These are phyloP conservation scores for Microdochium bolleyi DNA, from an alignment of 2,329 filamentous ascomycete genomes.

Conservation along the genomic window DNA sequence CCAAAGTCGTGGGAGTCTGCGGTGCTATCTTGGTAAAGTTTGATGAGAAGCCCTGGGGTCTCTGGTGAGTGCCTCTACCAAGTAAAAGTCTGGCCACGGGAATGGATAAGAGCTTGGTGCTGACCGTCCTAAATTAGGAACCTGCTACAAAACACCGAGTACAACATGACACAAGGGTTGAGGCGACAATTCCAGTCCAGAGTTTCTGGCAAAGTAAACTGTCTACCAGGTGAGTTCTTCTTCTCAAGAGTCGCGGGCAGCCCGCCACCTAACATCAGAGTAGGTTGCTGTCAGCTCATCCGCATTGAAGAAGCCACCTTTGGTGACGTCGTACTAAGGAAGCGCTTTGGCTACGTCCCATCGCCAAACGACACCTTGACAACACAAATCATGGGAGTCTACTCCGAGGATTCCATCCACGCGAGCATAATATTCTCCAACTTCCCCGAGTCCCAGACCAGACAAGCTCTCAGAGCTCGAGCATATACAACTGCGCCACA, in stretches of 20 bases:
- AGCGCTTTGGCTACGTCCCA: constrained; percentile 39
- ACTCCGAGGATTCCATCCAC: constrained; percentile 41
- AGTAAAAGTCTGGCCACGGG: too few species aligned
- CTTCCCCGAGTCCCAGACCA: constrained; percentile 32
- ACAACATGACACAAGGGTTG: constrained; percentile 37
- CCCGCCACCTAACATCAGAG: too few species aligned
- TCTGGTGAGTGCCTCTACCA: constrained; percentile 33
- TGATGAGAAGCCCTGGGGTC: constrained; percentile 27
- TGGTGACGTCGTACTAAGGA: constrained; percentile 34
- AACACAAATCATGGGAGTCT: constrained; percentile 38
- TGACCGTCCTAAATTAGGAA: too few species aligned
- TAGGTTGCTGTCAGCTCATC: constrained; percentile 39
- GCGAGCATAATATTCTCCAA: constrained; percentile 38
- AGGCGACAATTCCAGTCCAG: constrained; percentile 40
- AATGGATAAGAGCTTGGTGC: too few species aligned
- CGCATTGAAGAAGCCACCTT: constrained; percentile 40
- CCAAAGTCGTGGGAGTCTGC: constrained; percentile 35
- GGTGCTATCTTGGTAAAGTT: constrained; percentile 41
- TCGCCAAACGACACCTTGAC: constrained; percentile 39
- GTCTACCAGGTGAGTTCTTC: constrained; percentile 28
- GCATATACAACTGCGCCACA: constrained; percentile 38
- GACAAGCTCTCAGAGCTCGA: constrained; percentile 36
- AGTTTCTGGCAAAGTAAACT: constrained; percentile 40
- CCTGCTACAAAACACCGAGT: constrained; percentile 23
- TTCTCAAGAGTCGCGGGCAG: too few species aligned